A percentile compares a stretch with the other conserved stretches of the same genome.
Conservation (phyloP, 139 green algal genomes). For the Chlamydomonas asymmetrica region DNA sequence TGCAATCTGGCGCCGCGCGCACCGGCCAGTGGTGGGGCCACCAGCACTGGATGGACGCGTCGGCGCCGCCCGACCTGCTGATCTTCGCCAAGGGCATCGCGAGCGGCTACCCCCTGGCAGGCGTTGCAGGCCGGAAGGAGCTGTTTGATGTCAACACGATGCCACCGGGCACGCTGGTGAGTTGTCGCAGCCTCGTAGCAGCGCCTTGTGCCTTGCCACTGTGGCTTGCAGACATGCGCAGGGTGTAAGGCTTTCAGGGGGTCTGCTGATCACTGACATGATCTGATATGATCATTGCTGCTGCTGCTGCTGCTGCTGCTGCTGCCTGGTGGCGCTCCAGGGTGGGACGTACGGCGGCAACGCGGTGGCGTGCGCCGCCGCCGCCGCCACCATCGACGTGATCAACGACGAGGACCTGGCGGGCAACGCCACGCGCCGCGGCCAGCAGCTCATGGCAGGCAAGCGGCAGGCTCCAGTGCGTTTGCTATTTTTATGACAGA, state of each 20-base stretch:
- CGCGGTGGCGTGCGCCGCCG: slow-evolving; percentile 63
- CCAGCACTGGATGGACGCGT: slow-evolving; percentile 41
- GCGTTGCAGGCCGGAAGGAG: slow-evolving; percentile 52
- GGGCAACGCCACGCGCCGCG: slow-evolving; percentile 61
- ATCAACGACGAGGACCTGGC: slow-evolving; percentile 78
- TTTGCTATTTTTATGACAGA: too few relatives aligned
- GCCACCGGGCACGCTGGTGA: slow-evolving; percentile 62
- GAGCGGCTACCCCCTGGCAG: slow-evolving; percentile 81
- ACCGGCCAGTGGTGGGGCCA: slow-evolving; percentile 85
- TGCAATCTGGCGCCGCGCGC: slow-evolving; percentile 74
- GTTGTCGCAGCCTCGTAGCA: too few relatives aligned
- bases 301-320: too few relatives aligned
- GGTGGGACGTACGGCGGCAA: slow-evolving; percentile 79
- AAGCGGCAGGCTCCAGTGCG: too few relatives aligned
- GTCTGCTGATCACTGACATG: too few relatives aligned
- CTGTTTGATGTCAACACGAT: slow-evolving; percentile 49
- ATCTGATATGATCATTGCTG: too few relatives aligned
- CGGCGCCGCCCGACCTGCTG: slow-evolving; percentile 72
- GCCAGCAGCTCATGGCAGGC: slow-evolving; percentile 63
- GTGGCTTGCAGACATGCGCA: too few relatives aligned
- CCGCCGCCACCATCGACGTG: slow-evolving; percentile 68
- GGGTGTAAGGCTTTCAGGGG: too few relatives aligned
- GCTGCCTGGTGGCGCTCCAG: slow-evolving; percentile 4
- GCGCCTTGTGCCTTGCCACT: too few relatives aligned
- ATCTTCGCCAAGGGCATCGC: slow-evolving; percentile 78